Evolutionary conservation across 176 grass and related monocot genomes (phyloP).

Genomic region (Rhynchospora pubera): DNA sequence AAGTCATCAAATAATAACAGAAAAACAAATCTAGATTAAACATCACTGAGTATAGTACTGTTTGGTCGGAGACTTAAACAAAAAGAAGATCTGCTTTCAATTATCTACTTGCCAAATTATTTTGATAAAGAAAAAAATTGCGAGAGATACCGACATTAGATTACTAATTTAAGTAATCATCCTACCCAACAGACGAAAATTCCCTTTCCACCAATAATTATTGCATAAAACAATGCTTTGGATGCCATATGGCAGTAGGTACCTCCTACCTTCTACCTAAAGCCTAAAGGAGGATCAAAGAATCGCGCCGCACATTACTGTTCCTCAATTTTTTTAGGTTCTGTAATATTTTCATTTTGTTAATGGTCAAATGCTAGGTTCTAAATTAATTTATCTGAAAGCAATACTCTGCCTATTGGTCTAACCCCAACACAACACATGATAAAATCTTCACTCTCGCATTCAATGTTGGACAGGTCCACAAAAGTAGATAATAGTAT

Average conservation of each 20-base stretch:
- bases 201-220: background rate
- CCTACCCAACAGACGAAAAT: slow-evolving; percentile 8
- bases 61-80: background rate
- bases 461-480: background rate
- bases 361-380: slow-evolving; percentile 4
- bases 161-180: slow-evolving; percentile 2
- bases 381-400: background rate
- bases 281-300: slow-evolving; percentile 3
- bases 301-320: background rate
- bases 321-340: background rate
- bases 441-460: background rate
- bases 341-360: background rate
- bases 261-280: background rate
- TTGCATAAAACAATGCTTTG: background rate
- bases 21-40: background rate
- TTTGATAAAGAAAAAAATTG: background rate
- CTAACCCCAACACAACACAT: background rate
- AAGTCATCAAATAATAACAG: slow-evolving; percentile 9
- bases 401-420: background rate
- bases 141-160: background rate
- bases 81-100: background rate
- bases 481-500: background rate
- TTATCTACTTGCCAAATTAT: background rate
- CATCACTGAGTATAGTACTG: background rate
- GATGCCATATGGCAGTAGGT: background rate